phyloP scores from a whole-genome alignment of 2,329 filamentous ascomycete genomes.

The Botrytis galanthina region DNA sequence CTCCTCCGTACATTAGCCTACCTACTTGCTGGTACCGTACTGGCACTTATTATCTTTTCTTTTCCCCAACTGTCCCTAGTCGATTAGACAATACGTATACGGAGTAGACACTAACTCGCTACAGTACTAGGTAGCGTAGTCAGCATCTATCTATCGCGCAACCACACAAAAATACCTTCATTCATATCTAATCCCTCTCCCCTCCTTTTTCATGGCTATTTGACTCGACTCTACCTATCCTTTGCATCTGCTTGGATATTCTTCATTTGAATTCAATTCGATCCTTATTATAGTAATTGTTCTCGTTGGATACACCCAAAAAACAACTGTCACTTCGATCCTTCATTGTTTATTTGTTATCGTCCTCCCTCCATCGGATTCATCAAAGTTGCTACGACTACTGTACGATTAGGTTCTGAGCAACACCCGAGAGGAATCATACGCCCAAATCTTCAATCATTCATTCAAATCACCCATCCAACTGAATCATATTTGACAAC shows the following conservation, averaged over 20 bases:
- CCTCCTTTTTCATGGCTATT: neutral
- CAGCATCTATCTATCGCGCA: neutral
- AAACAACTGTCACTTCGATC: neutral
- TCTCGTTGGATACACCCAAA: neutral
- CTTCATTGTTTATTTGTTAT: neutral
- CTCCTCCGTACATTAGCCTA: neutral
- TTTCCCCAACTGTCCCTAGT: neutral
- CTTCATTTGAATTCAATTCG: neutral
- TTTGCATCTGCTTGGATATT: neutral
- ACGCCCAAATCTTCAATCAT: neutral
- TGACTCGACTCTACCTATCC: neutral
- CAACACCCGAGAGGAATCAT: constrained; percentile 9
- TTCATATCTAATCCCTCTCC: neutral
- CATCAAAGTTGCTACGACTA: neutral
- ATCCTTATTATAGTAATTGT: neutral
- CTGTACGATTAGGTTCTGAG: neutral
- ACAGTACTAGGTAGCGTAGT: neutral
- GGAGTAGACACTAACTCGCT: neutral
- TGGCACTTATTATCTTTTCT: neutral
- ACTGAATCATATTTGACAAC: neutral
- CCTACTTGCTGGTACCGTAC: neutral
- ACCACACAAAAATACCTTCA: neutral
- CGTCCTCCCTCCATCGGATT: neutral
- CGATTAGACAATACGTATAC: neutral
- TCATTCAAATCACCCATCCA: constrained; percentile 5